Conservation (phyloP, 208 protist species). For the Crithidia thermophila region DNA sequence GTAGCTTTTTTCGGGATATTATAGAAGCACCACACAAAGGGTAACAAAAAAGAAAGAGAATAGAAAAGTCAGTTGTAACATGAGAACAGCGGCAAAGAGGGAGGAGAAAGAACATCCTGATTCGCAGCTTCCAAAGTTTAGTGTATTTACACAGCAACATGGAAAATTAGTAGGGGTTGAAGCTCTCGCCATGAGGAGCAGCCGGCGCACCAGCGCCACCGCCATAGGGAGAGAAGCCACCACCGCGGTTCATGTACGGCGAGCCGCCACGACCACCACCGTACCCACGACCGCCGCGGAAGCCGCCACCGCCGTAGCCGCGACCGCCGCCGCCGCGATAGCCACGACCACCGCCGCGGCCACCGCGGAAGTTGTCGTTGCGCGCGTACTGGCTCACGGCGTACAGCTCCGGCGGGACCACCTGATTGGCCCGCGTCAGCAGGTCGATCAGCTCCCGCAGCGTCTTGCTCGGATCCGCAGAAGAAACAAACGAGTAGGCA, state of each 20-base stretch:
- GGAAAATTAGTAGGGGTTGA: conserved; percentile 50
- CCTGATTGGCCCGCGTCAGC: conserved; percentile 64
- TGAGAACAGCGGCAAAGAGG: too few relatives aligned
- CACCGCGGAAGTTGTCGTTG: conserved; percentile 35
- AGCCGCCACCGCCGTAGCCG: conserved; percentile 26
- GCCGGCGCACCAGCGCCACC: conserved; percentile 16
- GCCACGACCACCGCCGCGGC: conserved; percentile 25
- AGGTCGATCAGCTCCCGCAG: conserved; percentile 80
- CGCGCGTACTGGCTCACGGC: conserved; percentile 42
- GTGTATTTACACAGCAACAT: too few relatives aligned
- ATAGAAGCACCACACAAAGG: too few relatives aligned
- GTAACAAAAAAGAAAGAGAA: too few relatives aligned
- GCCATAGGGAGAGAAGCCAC: conserved; percentile 5
- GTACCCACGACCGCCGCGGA: conserved; percentile 15
- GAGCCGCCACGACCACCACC: conserved; percentile 10
- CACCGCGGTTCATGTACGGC: conserved; percentile 13
- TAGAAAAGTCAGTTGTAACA: too few relatives aligned
- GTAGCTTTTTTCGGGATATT: too few relatives aligned
- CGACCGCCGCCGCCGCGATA: conserved; percentile 27
- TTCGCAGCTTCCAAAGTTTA: too few relatives aligned
- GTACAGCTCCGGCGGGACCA: conserved; percentile 70
- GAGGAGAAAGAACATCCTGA: too few relatives aligned
- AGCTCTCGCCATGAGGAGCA: conserved; percentile 33
- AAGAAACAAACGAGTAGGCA: conserved; percentile 87
- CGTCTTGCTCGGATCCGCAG: conserved; percentile 70